Conservation (phyloP, 768 basidiomycete genomes). For the Lactarius hatsudake region DNA sequence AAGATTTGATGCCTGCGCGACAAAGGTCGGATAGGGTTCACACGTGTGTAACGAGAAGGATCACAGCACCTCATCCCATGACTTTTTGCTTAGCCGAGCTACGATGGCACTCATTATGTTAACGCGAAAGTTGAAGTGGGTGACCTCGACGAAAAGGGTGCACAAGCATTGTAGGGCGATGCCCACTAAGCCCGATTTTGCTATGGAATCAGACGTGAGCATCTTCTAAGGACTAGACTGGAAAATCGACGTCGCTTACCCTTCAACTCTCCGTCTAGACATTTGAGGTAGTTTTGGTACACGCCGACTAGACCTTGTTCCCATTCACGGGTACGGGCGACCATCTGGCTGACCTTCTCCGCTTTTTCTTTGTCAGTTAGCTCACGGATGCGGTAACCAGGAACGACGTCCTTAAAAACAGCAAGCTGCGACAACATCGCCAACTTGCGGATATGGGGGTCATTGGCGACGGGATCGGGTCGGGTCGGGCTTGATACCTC, state of each 20-base stretch:
- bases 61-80: slow-evolving; percentile 80
- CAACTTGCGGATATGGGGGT: slow-evolving; percentile 78
- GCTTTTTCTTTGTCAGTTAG: slow-evolving; percentile 88
- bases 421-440: slow-evolving; percentile 88
- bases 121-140: slow-evolving; percentile 95
- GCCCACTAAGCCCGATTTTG: slow-evolving; percentile 61
- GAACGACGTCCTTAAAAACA: slow-evolving; percentile 94
- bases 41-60: slow-evolving; percentile 21
- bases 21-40: slow-evolving; percentile 24
- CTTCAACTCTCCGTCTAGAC: slow-evolving; percentile 85
- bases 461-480: slow-evolving; percentile 71
- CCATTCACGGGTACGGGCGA: slow-evolving; percentile 86
- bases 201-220: slow-evolving; percentile 36
- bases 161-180: slow-evolving; percentile 84
- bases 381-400: slow-evolving; percentile 91
- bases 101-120: slow-evolving; percentile 91
- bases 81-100: slow-evolving; percentile 74
- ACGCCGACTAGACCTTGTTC: slow-evolving; percentile 88
- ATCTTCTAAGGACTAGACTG: slow-evolving; percentile 7
- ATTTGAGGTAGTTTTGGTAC: slow-evolving; percentile 87
- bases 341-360: slow-evolving; percentile 93
- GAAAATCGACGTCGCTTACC: slow-evolving; percentile 43
- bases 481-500: slow-evolving; percentile 68
- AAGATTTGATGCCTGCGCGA: slow-evolving; percentile 70
- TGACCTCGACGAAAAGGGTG: slow-evolving; percentile 73